These are phyloP conservation scores for Pythium insidiosum DNA, from an alignment of 352 stramenopile species.

Conservation along the genomic window DNA sequence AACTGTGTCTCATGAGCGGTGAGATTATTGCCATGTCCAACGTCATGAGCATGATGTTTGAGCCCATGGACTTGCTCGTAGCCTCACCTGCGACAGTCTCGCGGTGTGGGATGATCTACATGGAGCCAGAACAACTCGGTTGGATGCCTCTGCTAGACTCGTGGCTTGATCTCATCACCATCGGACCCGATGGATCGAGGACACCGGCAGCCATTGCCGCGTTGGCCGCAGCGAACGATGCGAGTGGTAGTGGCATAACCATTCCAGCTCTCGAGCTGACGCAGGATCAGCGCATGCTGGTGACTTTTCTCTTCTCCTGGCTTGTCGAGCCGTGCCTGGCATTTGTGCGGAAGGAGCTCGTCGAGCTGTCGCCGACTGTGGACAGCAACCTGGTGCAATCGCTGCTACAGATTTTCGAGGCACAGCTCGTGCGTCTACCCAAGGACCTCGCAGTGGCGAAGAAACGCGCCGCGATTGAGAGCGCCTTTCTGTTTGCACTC, in stretches of 20 bases:
- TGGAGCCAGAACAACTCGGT: slow-evolving; percentile 88
- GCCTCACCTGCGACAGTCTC: slow-evolving; percentile 91
- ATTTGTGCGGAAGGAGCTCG: slow-evolving; percentile 84
- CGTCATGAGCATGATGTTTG: slow-evolving; percentile 96
- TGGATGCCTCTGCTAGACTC: slow-evolving; percentile 86
- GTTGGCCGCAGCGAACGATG: no score
- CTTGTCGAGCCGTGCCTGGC: slow-evolving; percentile 85
- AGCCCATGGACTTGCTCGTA: slow-evolving; percentile 92
- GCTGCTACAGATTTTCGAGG: slow-evolving; percentile 80
- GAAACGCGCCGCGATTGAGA: slow-evolving; percentile 61
- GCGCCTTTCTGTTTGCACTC: slow-evolving; percentile 87
- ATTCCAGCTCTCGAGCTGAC: slow-evolving; percentile 84
- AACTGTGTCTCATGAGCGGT: slow-evolving; percentile 91
- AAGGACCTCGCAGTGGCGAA: slow-evolving; percentile 66
- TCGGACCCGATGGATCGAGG: no score
- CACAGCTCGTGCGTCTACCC: slow-evolving; percentile 60
- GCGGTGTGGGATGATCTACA: slow-evolving; percentile 93
- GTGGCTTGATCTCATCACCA: slow-evolving; percentile 78
- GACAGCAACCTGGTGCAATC: slow-evolving; percentile 88
- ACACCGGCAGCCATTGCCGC: no score
- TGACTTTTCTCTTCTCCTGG: slow-evolving; percentile 80
- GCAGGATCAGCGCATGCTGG: slow-evolving; percentile 51
- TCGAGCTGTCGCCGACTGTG: slow-evolving; percentile 82
- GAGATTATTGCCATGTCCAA: slow-evolving; percentile 94
- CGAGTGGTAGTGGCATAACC: no score